phyloP scores from a whole-genome alignment of 2,329 filamentous ascomycete species.

The Leptographium procerum region DNA sequence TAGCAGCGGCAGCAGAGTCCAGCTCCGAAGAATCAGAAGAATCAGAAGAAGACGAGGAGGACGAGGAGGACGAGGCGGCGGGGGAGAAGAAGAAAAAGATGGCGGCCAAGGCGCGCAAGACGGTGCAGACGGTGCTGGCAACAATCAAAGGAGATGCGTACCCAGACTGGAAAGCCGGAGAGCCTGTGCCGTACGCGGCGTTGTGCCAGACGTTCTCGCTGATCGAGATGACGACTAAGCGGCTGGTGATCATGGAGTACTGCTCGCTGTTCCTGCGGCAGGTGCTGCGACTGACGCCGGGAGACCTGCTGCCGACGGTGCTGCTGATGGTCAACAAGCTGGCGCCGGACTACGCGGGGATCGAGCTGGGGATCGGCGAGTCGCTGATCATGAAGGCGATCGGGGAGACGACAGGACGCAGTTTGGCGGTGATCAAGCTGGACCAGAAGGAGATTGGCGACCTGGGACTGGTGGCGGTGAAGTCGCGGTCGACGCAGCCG shows the following conservation, averaged over 20 bases:
- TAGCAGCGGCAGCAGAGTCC: conserved; percentile 29
- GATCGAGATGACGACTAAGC: conserved; percentile 88
- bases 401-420: conserved; percentile 85
- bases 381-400: conserved; percentile 98
- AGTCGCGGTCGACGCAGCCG: conserved; percentile 87
- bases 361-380: conserved; percentile 96
- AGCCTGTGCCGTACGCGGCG: conserved; percentile 87
- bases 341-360: conserved; percentile 89
- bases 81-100: conserved; percentile 55
- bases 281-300: conserved; percentile 81
- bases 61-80: conserved; percentile 32
- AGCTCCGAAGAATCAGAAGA: conserved; percentile 24
- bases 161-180: conserved; percentile 84
- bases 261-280: conserved; percentile 87
- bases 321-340: conserved; percentile 97
- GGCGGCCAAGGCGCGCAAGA: conserved; percentile 65
- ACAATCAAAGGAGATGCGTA: conserved; percentile 73
- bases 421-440: conserved; percentile 77
- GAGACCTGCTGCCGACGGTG: conserved; percentile 78
- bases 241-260: conserved; percentile 76
- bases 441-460: conserved; percentile 97
- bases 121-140: conserved; percentile 71
- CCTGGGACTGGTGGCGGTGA: conserved; percentile 84
- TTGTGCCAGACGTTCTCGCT: conserved; percentile 91
- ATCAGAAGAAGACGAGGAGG: conserved; percentile 28